Conservation (phyloP, 495 filamentous ascomycete species). For the Neurospora discreta region DNA sequence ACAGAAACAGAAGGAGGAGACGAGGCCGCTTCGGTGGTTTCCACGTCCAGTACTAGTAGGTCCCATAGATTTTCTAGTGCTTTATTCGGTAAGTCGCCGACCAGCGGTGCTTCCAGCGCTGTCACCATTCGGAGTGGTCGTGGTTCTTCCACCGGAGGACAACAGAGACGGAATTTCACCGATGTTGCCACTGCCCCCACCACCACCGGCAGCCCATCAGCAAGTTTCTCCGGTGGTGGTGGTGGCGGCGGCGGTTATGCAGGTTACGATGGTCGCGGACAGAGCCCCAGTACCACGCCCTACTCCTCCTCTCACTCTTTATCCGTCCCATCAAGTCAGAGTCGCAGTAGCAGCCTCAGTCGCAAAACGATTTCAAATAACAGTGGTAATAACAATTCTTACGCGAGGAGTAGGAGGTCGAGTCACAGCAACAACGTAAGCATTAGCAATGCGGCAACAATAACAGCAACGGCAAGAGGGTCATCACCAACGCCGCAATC, state of each 20-base stretch:
- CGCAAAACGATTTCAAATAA: background rate
- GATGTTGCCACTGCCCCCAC: background rate
- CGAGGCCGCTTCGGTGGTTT: slow-evolving; percentile 19
- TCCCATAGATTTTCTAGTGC: slow-evolving; percentile 12
- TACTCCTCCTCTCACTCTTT: background rate
- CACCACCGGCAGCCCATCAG: background rate
- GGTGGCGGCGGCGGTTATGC: background rate
- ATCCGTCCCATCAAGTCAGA: background rate
- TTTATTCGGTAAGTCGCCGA: slow-evolving; percentile 5
- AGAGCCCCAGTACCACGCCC: background rate
- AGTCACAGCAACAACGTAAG: slow-evolving; percentile 5
- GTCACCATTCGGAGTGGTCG: background rate
- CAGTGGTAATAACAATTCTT: background rate
- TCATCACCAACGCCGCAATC: background rate
- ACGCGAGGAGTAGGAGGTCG: slow-evolving; percentile 8
- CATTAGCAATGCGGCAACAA: background rate
- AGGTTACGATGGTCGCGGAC: background rate
- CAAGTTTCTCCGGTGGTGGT: background rate
- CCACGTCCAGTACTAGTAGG: slow-evolving; percentile 14
- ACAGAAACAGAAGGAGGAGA: slow-evolving; percentile 7
- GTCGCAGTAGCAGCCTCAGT: background rate
- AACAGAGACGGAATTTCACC: slow-evolving; percentile 8
- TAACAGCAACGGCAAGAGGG: background rate
- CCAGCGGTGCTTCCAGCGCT: background rate
- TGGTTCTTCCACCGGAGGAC: background rate